Evolutionary conservation across 495 filamentous ascomycete species (phyloP), one percentile per base, ranked within the genome.

Genomic region (Jackrogersella multiformis): DNA sequence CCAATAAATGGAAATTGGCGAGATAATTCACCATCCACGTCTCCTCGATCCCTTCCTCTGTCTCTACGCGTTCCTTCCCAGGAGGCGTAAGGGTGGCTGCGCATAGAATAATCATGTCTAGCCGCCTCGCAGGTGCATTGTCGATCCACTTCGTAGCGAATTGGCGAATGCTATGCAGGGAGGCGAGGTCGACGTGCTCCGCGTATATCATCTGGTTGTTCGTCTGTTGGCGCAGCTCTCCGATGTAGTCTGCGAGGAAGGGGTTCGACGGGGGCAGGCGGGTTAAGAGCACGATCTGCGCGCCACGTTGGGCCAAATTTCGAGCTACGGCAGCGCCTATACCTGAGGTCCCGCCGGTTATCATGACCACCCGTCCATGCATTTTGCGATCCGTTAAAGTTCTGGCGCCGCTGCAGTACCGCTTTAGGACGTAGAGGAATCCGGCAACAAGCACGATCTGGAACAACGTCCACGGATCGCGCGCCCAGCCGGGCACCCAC

Each of bases 61-160:
- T 94, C 24, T 84, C 76, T 0, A 69, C 74, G 10, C 84, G 76
- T 36, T 80, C 73, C 16, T 80, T 77, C 6, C 85, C 86, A 2
- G 81, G 85, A 1, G 93, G 86, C 0, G 90, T 94, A 38, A 90
- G 76, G 0, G 89, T 89, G 34, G 88, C 88, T 3, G 87, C 95
- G 76, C 92, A 96, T 15, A 97, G 84, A 42, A 99, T 87, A 20
- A 99, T 79, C 88, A 94, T 92, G 76, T 99, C 95, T 4, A 99
- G 81, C n/a, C 95, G 86, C 35, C 95, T 87, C 18, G 93, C 90
- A 0, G 96, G 94, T 24, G 88, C 86, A 74, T 98, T 99, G 77
- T 99, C 94, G 68, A 98, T 90, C 93, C 96, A 99, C 79, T 93
- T 93, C 2, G 95, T 99, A n/a, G 95, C 95, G 73, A 99, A 99